phyloP scores from a whole-genome alignment of 2,329 filamentous ascomycete genomes.

The Penicillium palitans region DNA sequence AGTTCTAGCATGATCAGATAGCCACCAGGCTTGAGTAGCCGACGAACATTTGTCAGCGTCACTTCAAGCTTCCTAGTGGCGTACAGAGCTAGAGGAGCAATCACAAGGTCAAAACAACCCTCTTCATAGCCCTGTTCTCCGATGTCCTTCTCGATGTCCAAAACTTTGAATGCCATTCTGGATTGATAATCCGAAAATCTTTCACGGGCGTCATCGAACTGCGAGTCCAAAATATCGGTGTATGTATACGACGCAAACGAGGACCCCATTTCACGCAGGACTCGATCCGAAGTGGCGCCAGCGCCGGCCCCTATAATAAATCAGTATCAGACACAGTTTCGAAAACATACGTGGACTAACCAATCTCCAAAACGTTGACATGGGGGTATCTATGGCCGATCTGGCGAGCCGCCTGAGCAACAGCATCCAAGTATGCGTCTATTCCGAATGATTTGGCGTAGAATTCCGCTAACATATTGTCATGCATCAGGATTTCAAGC shows the following conservation, averaged over 20 bases:
- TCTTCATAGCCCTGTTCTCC: slow-evolving; percentile 37
- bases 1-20: slow-evolving; percentile 49
- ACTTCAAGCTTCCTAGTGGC: slow-evolving; percentile 32
- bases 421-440: slow-evolving; percentile 21
- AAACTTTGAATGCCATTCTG: slow-evolving; percentile 37
- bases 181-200: slow-evolving; percentile 28
- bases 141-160: slow-evolving; percentile 39
- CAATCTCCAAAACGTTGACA: slow-evolving; percentile 47
- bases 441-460: slow-evolving; percentile 34
- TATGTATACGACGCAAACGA: slow-evolving; percentile 46
- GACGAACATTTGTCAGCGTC: slow-evolving; percentile 34
- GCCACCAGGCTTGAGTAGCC: slow-evolving; percentile 49
- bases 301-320: slow-evolving; percentile 15
- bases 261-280: slow-evolving; percentile 11
- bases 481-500: slow-evolving; percentile 40
- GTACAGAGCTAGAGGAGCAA: slow-evolving; percentile 37
- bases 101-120: slow-evolving; percentile 39
- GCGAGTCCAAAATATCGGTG: slow-evolving; percentile 48
- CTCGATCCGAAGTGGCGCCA: slow-evolving; percentile 15
- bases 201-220: slow-evolving; percentile 42
- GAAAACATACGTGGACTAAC: slow-evolving; percentile 3
- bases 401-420: slow-evolving; percentile 34
- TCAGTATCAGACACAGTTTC: background rate
- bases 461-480: slow-evolving; percentile 38
- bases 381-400: slow-evolving; percentile 45